phyloP scores from a whole-genome alignment of 768 basidiomycete genomes.

The Russula emetica region DNA sequence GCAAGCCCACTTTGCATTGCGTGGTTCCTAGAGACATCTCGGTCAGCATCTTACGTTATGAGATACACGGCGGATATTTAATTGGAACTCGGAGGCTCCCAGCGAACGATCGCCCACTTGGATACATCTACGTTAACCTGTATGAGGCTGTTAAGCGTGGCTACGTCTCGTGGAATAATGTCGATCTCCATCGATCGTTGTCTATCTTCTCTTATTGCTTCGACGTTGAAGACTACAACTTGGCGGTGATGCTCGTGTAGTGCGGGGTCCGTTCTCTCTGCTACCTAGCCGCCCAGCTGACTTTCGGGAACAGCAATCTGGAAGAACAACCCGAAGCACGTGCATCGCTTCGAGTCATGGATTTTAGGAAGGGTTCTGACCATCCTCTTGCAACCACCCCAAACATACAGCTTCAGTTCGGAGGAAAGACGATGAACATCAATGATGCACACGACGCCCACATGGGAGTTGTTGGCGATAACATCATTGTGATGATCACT shows the following conservation, averaged over 20 bases:
- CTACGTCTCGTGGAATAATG: constrained; percentile 7
- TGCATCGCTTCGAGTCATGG: constrained; percentile 12
- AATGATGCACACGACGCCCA: constrained; percentile 17
- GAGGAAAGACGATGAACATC: constrained; percentile 4
- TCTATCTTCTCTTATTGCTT: constrained; percentile 18
- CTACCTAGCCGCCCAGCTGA: not conserved
- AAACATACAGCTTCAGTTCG: constrained; percentile 9
- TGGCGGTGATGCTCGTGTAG: constrained; percentile 22
- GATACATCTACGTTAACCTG: constrained; percentile 18
- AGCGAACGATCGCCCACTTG: constrained; percentile 21
- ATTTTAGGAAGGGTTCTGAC: constrained; percentile 11
- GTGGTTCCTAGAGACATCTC: constrained; percentile 15
- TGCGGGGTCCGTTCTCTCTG: not conserved
- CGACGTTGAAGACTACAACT: constrained; percentile 17
- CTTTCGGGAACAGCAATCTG: constrained; percentile 4
- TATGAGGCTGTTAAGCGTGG: constrained; percentile 12
- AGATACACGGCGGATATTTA: constrained; percentile 23
- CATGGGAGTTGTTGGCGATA: constrained; percentile 17
- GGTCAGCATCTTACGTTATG: constrained; percentile 10
- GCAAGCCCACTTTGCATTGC: constrained; percentile 15
- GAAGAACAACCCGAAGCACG: constrained; percentile 15
- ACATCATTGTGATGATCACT: constrained; percentile 19
- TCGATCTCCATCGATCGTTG: constrained; percentile 19
- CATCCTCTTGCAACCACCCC: constrained; percentile 18
- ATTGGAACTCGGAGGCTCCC: constrained; percentile 14